These are phyloP conservation scores for Hawksworthiomyces lignivorus DNA, from an alignment of 2,329 filamentous ascomycete species.

Conservation along the genomic window DNA sequence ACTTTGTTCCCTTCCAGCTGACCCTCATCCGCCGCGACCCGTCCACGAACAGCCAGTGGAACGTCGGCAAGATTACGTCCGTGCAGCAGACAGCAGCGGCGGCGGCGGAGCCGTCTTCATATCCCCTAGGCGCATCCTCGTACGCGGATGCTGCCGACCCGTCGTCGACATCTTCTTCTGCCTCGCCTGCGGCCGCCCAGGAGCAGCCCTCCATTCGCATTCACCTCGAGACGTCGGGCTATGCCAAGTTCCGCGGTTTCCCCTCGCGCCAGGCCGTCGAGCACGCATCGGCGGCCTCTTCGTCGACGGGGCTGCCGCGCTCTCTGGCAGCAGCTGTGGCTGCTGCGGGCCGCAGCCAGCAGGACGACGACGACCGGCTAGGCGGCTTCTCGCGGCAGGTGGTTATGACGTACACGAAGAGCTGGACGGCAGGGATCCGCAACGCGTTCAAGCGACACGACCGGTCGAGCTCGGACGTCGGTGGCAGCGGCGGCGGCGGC, in stretches of 20 bases:
- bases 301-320: slow-evolving; percentile 1
- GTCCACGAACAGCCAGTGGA: slow-evolving; percentile 63
- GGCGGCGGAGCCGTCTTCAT: slow-evolving; percentile 12
- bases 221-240: slow-evolving; percentile 47
- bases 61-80: slow-evolving; percentile 59
- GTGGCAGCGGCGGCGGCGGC: no score
- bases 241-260: slow-evolving; percentile 49
- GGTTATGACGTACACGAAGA: slow-evolving; percentile 49
- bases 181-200: slow-evolving; percentile 16
- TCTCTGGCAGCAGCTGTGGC: background rate
- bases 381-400: slow-evolving; percentile 43
- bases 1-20: slow-evolving; percentile 41
- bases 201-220: slow-evolving; percentile 40
- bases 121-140: no score
- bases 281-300: background rate
- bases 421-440: slow-evolving; percentile 38
- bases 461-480: slow-evolving; percentile 3
- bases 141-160: background rate
- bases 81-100: slow-evolving; percentile 29
- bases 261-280: slow-evolving; percentile 23
- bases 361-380: background rate
- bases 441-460: slow-evolving; percentile 31
- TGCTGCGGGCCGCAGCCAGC: no score
- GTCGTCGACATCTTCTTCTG: no score
- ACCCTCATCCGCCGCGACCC: slow-evolving; percentile 70